phyloP scores from a whole-genome alignment of 176 grass and related monocot species.

The Elymus sibiricus region DNA sequence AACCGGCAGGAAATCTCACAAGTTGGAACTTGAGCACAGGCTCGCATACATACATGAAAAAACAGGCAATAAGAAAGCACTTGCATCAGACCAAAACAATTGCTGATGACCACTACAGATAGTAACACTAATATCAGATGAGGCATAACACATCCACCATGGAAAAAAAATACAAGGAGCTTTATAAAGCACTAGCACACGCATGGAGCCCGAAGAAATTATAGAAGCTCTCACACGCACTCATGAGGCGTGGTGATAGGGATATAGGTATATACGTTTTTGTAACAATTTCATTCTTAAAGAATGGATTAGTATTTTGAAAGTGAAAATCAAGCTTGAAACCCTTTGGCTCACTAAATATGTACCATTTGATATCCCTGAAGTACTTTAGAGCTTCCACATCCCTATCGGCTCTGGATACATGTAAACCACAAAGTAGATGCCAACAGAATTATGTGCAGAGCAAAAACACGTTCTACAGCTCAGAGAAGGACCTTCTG shows the following conservation, averaged over 20 bases:
- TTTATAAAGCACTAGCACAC: no score
- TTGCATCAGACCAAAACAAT: no score
- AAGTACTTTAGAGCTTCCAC: slow-evolving; percentile 70
- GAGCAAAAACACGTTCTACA: neutral
- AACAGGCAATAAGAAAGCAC: no score
- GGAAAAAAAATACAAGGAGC: no score
- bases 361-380: slow-evolving; percentile 77
- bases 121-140: no score
- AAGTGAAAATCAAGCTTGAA: slow-evolving; percentile 80
- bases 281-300: slow-evolving; percentile 61
- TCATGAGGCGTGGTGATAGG: no score
- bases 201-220: slow-evolving; percentile 56
- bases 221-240: slow-evolving; percentile 93
- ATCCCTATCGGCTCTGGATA: slow-evolving; percentile 71
- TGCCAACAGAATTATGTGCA: neutral
- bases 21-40: no score
- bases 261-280: slow-evolving; percentile 91
- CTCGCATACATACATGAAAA: no score
- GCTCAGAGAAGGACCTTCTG: no score
- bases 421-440: neutral
- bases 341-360: slow-evolving; percentile 56
- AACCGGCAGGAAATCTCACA: no score
- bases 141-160: no score
- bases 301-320: slow-evolving; percentile 64
- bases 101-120: no score